phyloP scores from a whole-genome alignment of 2,329 filamentous ascomycete species.

The Pseudogymnoascus sp. region DNA sequence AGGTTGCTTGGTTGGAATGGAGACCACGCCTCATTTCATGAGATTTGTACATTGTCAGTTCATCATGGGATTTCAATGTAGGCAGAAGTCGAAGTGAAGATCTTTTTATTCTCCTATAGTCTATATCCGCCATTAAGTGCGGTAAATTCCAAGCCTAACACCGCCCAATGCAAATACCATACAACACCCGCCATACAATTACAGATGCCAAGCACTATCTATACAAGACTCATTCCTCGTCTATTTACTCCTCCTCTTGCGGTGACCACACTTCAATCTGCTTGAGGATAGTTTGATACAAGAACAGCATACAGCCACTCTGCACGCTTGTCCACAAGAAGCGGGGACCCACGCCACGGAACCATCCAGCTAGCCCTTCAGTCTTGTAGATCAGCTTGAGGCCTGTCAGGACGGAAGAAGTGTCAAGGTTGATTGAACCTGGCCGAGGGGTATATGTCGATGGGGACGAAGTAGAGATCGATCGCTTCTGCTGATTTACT shows the following conservation, averaged over 20 bases:
- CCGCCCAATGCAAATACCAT: slow-evolving; percentile 8
- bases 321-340: slow-evolving; percentile 97
- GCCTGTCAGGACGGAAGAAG: slow-evolving; percentile 80
- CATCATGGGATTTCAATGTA: neutral
- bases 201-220: slow-evolving; percentile 4
- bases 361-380: slow-evolving; percentile 84
- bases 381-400: slow-evolving; percentile 81
- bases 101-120: slow-evolving; percentile 6
- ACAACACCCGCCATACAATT: slow-evolving; percentile 5
- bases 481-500: slow-evolving; percentile 50
- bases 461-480: slow-evolving; percentile 84
- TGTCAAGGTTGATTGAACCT: slow-evolving; percentile 73
- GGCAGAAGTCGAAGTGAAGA: neutral
- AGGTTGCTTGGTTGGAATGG: neutral
- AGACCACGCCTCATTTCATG: neutral
- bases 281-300: slow-evolving; percentile 82
- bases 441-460: slow-evolving; percentile 75
- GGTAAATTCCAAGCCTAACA: slow-evolving; percentile 4
- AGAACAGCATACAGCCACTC: slow-evolving; percentile 90
- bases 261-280: slow-evolving; percentile 52
- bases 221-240: slow-evolving; percentile 1
- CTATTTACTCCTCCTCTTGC: slow-evolving; percentile 9
- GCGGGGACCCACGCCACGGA: slow-evolving; percentile 86
- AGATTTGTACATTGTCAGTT: neutral
- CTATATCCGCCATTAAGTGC: slow-evolving; percentile 5